phyloP scores from a whole-genome alignment of 73 alveolate genomes.

The Paramecium sonneborni region DNA sequence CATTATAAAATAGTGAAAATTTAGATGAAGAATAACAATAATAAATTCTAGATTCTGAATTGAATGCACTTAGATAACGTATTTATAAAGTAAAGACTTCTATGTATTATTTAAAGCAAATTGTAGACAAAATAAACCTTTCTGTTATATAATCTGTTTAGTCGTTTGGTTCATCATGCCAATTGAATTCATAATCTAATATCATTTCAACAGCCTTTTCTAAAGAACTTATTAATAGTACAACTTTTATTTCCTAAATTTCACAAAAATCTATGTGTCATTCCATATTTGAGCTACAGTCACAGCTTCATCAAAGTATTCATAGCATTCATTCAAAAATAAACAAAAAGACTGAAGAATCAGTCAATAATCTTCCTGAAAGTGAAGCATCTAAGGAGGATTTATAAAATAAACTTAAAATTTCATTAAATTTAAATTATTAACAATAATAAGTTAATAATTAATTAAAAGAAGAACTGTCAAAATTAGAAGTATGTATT shows the following conservation, averaged over 20 bases:
- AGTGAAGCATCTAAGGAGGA: not conserved
- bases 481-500: not conserved
- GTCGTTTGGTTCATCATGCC: not conserved
- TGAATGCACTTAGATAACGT: not conserved
- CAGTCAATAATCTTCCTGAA: not conserved
- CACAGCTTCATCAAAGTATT: not conserved
- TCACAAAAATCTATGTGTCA: not conserved
- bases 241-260: not conserved
- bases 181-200: not conserved
- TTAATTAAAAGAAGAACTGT: not conserved
- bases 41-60: not conserved
- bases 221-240: not conserved
- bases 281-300: not conserved
- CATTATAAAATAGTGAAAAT: not conserved
- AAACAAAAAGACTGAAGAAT: not conserved
- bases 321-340: not conserved
- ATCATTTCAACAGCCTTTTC: not conserved
- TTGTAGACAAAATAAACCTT: constrained; percentile 26
- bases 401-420: not conserved
- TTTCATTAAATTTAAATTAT: not conserved
- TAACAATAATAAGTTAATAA: not conserved
- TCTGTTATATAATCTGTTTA: constrained; percentile 23
- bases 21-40: constrained; percentile 35
- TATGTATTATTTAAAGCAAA: not conserved
- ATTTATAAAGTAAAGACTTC: not conserved